Percentiles rank a stretch among this genome's conserved stretches.
Conservation (phyloP, 768 basidiomycete genomes). For the Brasilioporus rufonigricans region DNA sequence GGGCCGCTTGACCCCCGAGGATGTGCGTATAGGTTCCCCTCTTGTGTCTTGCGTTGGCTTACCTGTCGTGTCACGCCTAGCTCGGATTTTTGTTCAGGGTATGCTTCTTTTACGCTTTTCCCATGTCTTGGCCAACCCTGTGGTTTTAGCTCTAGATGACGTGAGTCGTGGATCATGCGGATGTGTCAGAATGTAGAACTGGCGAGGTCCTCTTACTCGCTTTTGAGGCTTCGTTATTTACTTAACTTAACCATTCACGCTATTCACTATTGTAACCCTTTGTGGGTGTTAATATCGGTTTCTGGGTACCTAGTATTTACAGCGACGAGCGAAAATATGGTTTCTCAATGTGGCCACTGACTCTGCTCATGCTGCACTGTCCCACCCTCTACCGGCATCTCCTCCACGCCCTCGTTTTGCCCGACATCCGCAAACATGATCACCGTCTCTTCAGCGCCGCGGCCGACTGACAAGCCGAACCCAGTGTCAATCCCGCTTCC, state of each 20-base stretch:
- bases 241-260: neutral
- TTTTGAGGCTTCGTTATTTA: neutral
- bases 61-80: constrained; percentile 21
- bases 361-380: too few relatives aligned
- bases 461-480: too few relatives aligned
- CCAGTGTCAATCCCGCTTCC: too few relatives aligned
- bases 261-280: neutral
- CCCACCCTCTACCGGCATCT: neutral
- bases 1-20: constrained; percentile 89
- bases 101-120: constrained; percentile 11
- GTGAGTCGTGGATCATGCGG: neutral
- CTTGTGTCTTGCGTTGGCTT: constrained; percentile 2
- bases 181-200: neutral
- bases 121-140: neutral
- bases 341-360: too few relatives aligned
- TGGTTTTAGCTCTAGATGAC: constrained; percentile 19
- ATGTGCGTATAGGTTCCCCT: constrained; percentile 41
- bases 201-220: too few relatives aligned
- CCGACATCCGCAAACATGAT: neutral
- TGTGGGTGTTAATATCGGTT: neutral
- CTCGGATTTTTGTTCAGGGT: constrained; percentile 48
- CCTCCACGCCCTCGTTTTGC: neutral
- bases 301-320: too few relatives aligned
- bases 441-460: neutral
- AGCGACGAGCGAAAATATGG: too few relatives aligned